These are phyloP conservation scores for Lipomyces sp. DNA, from an alignment of 805 yeast species.

Conservation along the genomic window DNA sequence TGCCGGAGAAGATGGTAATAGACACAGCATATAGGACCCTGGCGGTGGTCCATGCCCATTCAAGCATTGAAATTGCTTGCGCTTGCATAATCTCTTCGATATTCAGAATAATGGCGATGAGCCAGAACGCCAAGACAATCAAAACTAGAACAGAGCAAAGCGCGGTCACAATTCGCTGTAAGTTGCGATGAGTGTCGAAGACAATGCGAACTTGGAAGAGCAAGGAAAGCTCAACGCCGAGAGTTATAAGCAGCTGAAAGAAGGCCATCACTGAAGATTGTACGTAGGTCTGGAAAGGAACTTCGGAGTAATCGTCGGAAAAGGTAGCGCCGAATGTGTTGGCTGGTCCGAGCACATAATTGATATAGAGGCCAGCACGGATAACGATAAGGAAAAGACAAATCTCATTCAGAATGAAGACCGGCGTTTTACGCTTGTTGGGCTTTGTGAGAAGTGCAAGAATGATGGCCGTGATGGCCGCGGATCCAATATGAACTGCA, in stretches of 20 bases:
- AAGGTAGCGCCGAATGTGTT: conserved; percentile 54
- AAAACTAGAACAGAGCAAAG: conserved; percentile 56
- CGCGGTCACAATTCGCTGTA: conserved; percentile 56
- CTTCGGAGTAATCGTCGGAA: conserved; percentile 53
- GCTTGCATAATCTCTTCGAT: conserved; percentile 46
- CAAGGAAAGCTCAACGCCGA: conserved; percentile 66
- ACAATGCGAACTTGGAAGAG: conserved; percentile 74
- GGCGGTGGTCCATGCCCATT: conserved; percentile 43
- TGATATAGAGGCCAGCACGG: conserved; percentile 64
- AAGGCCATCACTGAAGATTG: conserved; percentile 66
- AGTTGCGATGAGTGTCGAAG: conserved; percentile 48
- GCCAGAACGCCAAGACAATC: conserved; percentile 63
- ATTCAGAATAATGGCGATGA: conserved; percentile 55
- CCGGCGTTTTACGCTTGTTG: conserved; percentile 58
- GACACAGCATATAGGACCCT: conserved; percentile 70
- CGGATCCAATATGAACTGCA: conserved; percentile 37
- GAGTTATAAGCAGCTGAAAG: conserved; percentile 63
- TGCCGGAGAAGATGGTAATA: conserved; percentile 62
- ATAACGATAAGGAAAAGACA: conserved; percentile 61
- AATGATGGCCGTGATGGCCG: conserved; percentile 30
- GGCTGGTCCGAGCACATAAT: conserved; percentile 59
- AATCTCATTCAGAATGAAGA: conserved; percentile 72
- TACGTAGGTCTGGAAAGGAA: conserved; percentile 50
- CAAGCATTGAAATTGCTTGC: conserved; percentile 55
- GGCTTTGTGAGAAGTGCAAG: conserved; percentile 53